phyloP scores from a whole-genome alignment of 345 rosid species.

The Eucalyptus pauciflora region DNA sequence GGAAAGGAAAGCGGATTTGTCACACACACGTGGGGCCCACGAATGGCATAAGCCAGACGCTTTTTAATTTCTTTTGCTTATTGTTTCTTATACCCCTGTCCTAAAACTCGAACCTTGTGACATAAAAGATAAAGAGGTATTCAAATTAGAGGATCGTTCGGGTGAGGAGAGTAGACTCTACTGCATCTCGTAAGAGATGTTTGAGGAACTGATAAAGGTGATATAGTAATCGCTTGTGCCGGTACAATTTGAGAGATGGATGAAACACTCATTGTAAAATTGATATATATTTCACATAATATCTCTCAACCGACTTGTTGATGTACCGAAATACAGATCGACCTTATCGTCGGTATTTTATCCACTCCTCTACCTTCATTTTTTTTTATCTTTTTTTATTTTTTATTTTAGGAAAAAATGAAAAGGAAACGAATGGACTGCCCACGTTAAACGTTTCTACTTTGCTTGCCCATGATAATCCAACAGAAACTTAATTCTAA shows the following conservation, averaged over 20 bases:
- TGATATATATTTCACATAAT: fast-evolving
- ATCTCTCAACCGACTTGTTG: fast-evolving
- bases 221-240: fast-evolving
- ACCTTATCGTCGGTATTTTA: fast-evolving
- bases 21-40: background rate
- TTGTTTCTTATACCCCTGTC: too few species aligned
- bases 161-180: too few species aligned
- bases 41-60: background rate
- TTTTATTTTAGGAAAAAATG: background rate
- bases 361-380: fast-evolving
- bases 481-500: background rate
- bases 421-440: fast-evolving
- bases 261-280: fast-evolving
- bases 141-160: too few species aligned
- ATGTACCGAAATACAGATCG: fast-evolving
- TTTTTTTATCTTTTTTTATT: too few species aligned
- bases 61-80: background rate
- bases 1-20: background rate
- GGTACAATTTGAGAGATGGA: too few species aligned
- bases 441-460: background rate
- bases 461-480: background rate
- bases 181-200: fast-evolving
- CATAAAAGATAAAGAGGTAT: too few species aligned
- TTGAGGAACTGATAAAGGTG: too few species aligned
- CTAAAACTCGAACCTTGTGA: too few species aligned